Evolutionary conservation across 495 filamentous ascomycete species (phyloP).

Genomic region (Penicillium crystallinum): DNA sequence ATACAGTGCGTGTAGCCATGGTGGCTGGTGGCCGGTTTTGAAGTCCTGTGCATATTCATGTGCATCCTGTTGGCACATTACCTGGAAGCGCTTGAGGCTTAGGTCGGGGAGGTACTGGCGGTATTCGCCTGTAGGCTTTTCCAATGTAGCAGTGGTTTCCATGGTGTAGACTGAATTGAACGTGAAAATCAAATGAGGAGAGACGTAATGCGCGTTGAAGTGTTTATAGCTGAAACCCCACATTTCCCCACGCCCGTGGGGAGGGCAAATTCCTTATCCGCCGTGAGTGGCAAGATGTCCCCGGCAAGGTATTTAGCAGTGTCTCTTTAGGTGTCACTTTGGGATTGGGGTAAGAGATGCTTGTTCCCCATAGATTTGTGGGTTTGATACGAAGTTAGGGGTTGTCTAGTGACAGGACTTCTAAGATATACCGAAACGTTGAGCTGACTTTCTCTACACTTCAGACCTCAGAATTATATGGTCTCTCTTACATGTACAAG

Average conservation of each 20-base stretch:
- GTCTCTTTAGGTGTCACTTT: not conserved
- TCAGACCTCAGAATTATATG: too few relatives aligned
- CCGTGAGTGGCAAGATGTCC: not conserved
- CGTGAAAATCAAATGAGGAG: not conserved
- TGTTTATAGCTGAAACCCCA: conserved; percentile 19
- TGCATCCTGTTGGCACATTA: conserved; percentile 57
- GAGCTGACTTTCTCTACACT: too few relatives aligned
- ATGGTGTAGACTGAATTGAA: not conserved
- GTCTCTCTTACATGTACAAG: too few relatives aligned
- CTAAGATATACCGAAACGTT: too few relatives aligned
- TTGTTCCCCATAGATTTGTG: too few relatives aligned
- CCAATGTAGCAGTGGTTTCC: conserved; percentile 2
- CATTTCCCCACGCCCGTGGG: conserved; percentile 26
- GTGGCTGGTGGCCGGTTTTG: conserved; percentile 52
- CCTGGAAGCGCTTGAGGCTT: conserved; percentile 53
- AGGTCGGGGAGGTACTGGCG: conserved; percentile 59
- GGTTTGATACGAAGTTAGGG: too few relatives aligned
- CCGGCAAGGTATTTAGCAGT: conserved; percentile 15
- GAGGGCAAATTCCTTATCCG: conserved; percentile 26
- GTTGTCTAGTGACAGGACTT: too few relatives aligned
- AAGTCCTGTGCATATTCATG: conserved; percentile 60
- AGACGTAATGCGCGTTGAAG: not conserved
- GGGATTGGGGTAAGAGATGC: not conserved
- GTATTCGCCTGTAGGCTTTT: conserved; percentile 42
- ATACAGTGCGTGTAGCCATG: conserved; percentile 64